phyloP scores from a whole-genome alignment of 495 filamentous ascomycete genomes.

The Barbatosphaeria neglecta region DNA sequence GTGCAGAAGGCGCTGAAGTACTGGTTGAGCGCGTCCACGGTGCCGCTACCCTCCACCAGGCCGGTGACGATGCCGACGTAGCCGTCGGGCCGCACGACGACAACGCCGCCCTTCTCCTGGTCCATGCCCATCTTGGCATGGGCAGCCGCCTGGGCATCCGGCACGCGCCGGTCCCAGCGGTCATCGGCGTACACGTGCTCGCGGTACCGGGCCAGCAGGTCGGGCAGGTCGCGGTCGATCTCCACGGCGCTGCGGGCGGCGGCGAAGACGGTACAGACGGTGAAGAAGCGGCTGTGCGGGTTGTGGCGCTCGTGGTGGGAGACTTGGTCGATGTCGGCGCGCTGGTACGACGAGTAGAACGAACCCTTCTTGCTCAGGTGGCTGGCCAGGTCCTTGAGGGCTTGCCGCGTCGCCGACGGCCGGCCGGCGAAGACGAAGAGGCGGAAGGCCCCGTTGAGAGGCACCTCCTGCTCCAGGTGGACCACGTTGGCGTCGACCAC shows the following conservation, averaged over 20 bases:
- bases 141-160: conserved; percentile 56
- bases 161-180: conserved; percentile 59
- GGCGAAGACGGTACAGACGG: conserved; percentile 62
- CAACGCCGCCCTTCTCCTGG: conserved; percentile 59
- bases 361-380: conserved; percentile 51
- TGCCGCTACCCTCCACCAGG: conserved; percentile 62
- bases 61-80: conserved; percentile 68
- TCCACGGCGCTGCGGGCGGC: conserved; percentile 50
- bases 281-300: conserved; percentile 73
- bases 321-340: conserved; percentile 49
- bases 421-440: conserved; percentile 74
- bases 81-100: conserved; percentile 76
- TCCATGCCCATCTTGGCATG: conserved; percentile 82
- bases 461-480: conserved; percentile 78
- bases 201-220: conserved; percentile 58
- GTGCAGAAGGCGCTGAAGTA: conserved; percentile 64
- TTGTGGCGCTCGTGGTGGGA: conserved; percentile 71
- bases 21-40: conserved; percentile 68
- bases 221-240: conserved; percentile 52
- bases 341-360: conserved; percentile 56
- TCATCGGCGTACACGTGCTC: conserved; percentile 84
- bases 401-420: conserved; percentile 43
- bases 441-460: conserved; percentile 76
- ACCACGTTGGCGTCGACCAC: conserved; percentile 78
- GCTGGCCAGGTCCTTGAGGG: conserved; percentile 55